Percentiles rank a stretch among this genome's conserved stretches.
phyloP scores from a whole-genome alignment of 1,284 basidiomycete genomes.

The Sporisorium scitamineum region DNA sequence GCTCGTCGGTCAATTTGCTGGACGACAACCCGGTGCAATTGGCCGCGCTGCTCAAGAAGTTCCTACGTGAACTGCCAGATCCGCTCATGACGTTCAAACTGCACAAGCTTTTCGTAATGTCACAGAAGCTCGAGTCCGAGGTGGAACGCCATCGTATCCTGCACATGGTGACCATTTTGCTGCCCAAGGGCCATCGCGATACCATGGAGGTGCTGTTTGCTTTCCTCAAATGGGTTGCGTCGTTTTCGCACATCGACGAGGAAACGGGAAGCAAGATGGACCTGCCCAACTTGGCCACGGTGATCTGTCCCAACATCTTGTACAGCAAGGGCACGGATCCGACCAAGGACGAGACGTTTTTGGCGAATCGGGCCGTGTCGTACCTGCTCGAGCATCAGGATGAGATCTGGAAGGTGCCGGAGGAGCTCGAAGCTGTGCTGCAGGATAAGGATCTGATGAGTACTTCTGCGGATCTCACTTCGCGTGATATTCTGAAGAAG shows the following conservation, averaged over 20 bases:
- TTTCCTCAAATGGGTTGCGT: conserved; percentile 99
- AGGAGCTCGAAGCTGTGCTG: conserved; percentile 63
- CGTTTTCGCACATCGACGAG: conserved; percentile 97
- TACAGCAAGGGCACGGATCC: conserved; percentile 86
- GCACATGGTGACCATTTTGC: conserved; percentile 85
- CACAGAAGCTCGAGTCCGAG: conserved; percentile 83
- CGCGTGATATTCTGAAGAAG: conserved; percentile 62
- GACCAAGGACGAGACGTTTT: conserved; percentile 91
- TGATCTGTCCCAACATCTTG: conserved; percentile 95
- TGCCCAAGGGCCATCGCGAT: conserved; percentile 94
- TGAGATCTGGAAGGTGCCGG: conserved; percentile 75
- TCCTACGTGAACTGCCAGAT: conserved; percentile 94
- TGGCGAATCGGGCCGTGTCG: conserved; percentile 76
- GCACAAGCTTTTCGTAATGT: conserved; percentile 87
- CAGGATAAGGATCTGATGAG: conserved; percentile 65
- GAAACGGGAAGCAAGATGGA: conserved; percentile 99
- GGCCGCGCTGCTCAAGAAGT: conserved; percentile 95
- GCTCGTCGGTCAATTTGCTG: conserved; percentile 82
- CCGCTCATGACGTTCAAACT: conserved; percentile 94
- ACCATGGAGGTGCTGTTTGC: conserved; percentile 98
- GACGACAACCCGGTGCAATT: conserved; percentile 97
- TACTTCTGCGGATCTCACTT: conserved; percentile 59
- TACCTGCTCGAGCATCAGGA: conserved; percentile 91
- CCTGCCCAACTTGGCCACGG: conserved; percentile 93
- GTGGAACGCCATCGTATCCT: conserved; percentile 84